Evolutionary conservation across 2,329 filamentous ascomycete genomes (phyloP), one percentile per base, ranked within the genome.

Genomic region (Incumbomyces lentus): DNA sequence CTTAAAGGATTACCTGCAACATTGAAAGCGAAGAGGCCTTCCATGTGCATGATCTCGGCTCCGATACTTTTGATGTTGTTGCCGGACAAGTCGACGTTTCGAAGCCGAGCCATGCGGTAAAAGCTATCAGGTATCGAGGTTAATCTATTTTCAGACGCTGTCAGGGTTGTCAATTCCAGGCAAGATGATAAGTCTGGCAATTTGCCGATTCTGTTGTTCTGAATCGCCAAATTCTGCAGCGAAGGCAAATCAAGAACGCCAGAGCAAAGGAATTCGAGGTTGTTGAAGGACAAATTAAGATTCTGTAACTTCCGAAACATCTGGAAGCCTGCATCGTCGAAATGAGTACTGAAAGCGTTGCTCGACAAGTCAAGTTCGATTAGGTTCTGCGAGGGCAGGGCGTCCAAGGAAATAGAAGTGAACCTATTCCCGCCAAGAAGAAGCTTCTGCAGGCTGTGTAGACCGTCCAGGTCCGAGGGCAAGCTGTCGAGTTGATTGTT

Each of bases 1-100:
- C 85, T 76, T 12, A 98, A 69, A 0, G 92, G 92, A 58, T 98
- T 98, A n/a, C 87, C 88, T 36, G 81, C 81, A 29, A 98, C 71
- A 3, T 82, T 79, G 35, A 96, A 75, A 60, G 81, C 81, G 16
- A 79, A 74, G 8, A 98, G 68, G 37, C 68, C 80, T 5, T 86
- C 79, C 87, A 96, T 95, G 19, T 78, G 69, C 4, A 82, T 84
- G 48, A 96, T 78, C 53, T 80, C 81, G 0, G 86, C 75, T 26
- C 92, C 85, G 6, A 98, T 64, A 11, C 77, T 70, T 2, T 78
- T 79, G 40, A 98, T 79, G 52, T 92, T 80, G 59, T 98, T 98
- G 55, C 82, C 81, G 0, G 84, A 85, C 54, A 96, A 82, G 62
- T 95, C 87, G 26, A 82, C 84, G 47, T 81, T 83, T 41, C 81